phyloP scores from a whole-genome alignment of 1,139 yeast genomes.

The Yamadazyma jaroonii region DNA sequence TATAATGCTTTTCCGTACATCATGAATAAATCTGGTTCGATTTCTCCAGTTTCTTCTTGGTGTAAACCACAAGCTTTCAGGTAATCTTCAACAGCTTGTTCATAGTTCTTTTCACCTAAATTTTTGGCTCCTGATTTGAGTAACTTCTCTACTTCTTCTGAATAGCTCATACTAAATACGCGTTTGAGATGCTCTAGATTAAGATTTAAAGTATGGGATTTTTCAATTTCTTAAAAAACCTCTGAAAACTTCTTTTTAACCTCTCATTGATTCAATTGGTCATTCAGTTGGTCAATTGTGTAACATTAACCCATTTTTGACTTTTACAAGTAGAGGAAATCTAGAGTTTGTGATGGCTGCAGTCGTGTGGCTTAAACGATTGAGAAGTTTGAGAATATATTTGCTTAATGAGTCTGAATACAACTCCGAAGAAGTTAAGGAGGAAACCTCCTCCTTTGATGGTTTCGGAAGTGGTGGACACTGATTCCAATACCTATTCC shows the following conservation, averaged over 20 bases:
- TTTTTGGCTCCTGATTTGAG: conserved; percentile 39
- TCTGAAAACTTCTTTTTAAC: too few species aligned
- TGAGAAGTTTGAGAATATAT: neutral
- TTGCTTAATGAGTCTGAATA: conserved; percentile 4
- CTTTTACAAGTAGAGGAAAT: too few species aligned
- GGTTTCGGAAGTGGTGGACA: neutral
- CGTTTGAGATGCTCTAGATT: conserved; percentile 1
- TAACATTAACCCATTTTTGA: too few species aligned
- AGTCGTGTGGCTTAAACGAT: conserved; percentile 4
- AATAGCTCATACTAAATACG: conserved; percentile 10
- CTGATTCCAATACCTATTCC: neutral
- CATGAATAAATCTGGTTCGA: conserved; percentile 69
- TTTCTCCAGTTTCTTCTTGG: conserved; percentile 48
- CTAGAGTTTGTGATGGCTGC: too few species aligned
- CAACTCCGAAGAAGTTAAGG: conserved; percentile 20
- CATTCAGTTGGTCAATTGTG: too few species aligned
- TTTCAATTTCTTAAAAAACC: too few species aligned
- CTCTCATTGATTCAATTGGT: too few species aligned
- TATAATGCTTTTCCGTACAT: conserved; percentile 81
- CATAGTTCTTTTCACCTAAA: conserved; percentile 60
- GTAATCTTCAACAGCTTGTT: conserved; percentile 65
- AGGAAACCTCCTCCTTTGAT: conserved; percentile 30
- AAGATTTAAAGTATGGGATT: neutral
- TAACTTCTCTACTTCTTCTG: conserved; percentile 17
- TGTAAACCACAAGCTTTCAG: conserved; percentile 70